These are phyloP conservation scores for Fusarium drepaniforme DNA, from an alignment of 2,329 filamentous ascomycete genomes.

Conservation along the genomic window DNA sequence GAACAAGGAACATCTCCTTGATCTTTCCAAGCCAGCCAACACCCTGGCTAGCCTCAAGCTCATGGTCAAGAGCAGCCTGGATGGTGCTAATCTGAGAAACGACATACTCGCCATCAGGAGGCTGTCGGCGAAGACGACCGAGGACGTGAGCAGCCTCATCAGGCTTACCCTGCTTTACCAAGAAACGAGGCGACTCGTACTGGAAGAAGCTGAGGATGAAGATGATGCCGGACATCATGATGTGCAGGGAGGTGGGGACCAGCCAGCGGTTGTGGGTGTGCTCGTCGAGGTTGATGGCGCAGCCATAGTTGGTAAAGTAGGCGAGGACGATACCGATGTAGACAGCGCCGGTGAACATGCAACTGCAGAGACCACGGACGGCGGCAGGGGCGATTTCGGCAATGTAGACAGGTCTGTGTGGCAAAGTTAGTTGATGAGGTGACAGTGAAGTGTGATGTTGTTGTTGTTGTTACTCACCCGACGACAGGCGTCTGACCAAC, in stretches of 20 bases:
- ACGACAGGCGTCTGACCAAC: constrained; percentile 77
- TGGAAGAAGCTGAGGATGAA: constrained; percentile 77
- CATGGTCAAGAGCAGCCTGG: constrained; percentile 73
- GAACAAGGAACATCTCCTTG: constrained; percentile 76
- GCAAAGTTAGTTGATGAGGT: not conserved
- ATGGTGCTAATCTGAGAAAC: constrained; percentile 73
- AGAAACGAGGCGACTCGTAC: constrained; percentile 77
- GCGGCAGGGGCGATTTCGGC: constrained; percentile 78
- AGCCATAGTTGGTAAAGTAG: constrained; percentile 80
- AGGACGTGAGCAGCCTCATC: constrained; percentile 70
- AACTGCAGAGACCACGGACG: constrained; percentile 80
- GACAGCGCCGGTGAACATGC: constrained; percentile 65
- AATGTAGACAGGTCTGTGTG: constrained; percentile 71
- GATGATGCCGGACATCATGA: constrained; percentile 82
- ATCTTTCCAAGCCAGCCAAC: constrained; percentile 73
- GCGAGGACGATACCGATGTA: constrained; percentile 84
- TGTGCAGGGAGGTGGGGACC: constrained; percentile 79
- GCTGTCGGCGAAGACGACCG: constrained; percentile 68
- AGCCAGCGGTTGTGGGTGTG: constrained; percentile 66
- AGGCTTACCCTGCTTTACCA: constrained; percentile 72
- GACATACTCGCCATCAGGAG: constrained; percentile 71
- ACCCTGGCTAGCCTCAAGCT: constrained; percentile 78
- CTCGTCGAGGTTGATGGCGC: constrained; percentile 61
- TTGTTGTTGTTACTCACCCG: constrained; percentile 55
- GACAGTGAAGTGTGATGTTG: not conserved